Evolutionary conservation across 75 land plant species (phyloP).

Genomic region (Picea sitchensis): DNA sequence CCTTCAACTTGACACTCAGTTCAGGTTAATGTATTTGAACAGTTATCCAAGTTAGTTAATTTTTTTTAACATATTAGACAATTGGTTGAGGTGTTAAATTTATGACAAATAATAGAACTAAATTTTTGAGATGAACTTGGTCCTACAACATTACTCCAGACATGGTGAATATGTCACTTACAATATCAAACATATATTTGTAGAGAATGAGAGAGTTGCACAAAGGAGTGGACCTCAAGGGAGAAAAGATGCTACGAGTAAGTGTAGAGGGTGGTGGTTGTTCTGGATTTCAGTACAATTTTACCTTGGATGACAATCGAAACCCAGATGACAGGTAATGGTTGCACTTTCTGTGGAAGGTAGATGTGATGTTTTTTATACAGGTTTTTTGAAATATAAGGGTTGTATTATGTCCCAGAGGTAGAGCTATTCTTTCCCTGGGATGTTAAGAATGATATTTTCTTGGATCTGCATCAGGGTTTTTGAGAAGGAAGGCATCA

Average conservation of each 20-base stretch:
- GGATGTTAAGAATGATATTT: neutral
- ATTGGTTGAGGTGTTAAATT: too few species aligned
- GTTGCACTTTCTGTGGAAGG: neutral
- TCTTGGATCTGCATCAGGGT: slow-evolving; percentile 33
- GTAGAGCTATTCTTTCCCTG: neutral
- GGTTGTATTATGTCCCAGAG: neutral
- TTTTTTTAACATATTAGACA: too few species aligned
- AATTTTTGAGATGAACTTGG: too few species aligned
- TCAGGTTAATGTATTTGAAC: too few species aligned
- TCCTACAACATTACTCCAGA: too few species aligned
- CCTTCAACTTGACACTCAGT: too few species aligned
- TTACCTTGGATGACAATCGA: slow-evolving; percentile 61
- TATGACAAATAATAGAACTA: too few species aligned
- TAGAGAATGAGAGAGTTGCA: slow-evolving; percentile 69
- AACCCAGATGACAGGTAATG: slow-evolving; percentile 74
- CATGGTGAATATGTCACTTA: too few species aligned
- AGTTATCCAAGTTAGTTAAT: too few species aligned
- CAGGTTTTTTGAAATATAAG: too few species aligned
- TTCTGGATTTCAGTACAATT: slow-evolving; percentile 88
- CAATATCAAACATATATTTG: too few species aligned
- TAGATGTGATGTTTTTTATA: neutral
- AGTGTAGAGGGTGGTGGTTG: slow-evolving; percentile 94
- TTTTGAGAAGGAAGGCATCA: slow-evolving; percentile 88
- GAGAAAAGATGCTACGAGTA: slow-evolving; percentile 62
- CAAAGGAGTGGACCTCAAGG: slow-evolving; percentile 33